Conservation (phyloP, 352 stramenopile genomes). For the Phytophthora capsici region DNA sequence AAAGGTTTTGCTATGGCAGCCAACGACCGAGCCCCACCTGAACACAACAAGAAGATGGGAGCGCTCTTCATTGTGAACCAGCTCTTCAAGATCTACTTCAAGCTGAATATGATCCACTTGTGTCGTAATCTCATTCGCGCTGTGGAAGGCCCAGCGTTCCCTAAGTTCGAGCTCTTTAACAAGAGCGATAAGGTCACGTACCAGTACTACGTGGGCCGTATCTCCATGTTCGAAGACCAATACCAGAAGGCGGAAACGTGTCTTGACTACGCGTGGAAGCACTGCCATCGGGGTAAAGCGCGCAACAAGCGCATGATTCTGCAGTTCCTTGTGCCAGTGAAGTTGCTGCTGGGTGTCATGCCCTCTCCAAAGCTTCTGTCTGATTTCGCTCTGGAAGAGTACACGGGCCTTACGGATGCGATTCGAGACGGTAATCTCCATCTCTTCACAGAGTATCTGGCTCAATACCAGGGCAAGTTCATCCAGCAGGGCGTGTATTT, state of each 20-base stretch:
- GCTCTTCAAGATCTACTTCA: conserved; percentile 98
- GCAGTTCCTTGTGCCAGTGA: conserved; percentile 95
- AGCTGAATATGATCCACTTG: conserved; percentile 93
- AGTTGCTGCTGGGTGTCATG: conserved; percentile 93
- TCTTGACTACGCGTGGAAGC: conserved; percentile 93
- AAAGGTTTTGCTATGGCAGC: conserved; percentile 87
- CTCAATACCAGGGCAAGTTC: conserved; percentile 91
- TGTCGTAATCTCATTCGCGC: conserved; percentile 95
- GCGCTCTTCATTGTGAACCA: conserved; percentile 94
- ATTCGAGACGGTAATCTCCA: conserved; percentile 93
- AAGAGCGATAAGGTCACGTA: conserved; percentile 95
- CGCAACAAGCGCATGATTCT: conserved; percentile 96
- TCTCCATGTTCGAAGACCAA: conserved; percentile 98
- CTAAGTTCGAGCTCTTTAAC: conserved; percentile 79
- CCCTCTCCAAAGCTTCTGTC: conserved; percentile 90
- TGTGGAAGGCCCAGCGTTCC: conserved; percentile 80
- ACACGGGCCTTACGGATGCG: conserved; percentile 89
- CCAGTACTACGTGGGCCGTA: conserved; percentile 95
- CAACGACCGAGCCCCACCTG: conserved; percentile 77
- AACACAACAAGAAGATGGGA: conserved; percentile 89
- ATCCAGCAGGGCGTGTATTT: conserved; percentile 95
- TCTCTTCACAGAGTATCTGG: conserved; percentile 93
- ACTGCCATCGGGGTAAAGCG: conserved; percentile 87
- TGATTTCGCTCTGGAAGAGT: conserved; percentile 90
- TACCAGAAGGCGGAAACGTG: conserved; percentile 95